Percentiles rank a stretch among this genome's conserved stretches.
phyloP scores from a whole-genome alignment of 495 filamentous ascomycete species.

The Xylaria curta region DNA sequence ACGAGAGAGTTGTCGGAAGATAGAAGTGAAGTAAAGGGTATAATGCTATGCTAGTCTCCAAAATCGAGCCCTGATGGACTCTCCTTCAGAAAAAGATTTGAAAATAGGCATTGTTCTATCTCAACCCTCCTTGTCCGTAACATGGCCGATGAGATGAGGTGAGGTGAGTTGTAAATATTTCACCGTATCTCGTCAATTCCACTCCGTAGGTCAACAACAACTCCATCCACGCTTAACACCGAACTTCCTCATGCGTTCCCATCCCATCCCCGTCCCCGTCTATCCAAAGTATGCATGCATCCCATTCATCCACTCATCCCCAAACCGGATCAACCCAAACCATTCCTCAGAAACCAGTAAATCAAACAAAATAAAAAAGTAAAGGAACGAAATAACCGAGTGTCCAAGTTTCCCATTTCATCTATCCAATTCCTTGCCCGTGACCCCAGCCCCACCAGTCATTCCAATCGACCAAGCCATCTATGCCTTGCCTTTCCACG shows the following conservation, averaged over 20 bases:
- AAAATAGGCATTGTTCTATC: neutral
- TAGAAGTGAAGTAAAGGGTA: conserved; percentile 19
- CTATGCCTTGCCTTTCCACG: neutral
- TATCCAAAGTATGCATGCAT: neutral
- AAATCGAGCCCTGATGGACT: neutral
- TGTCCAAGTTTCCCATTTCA: neutral
- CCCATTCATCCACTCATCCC: neutral
- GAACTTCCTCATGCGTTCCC: neutral
- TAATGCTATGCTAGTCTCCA: conserved; percentile 21
- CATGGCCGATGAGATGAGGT: neutral
- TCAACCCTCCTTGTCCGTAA: neutral
- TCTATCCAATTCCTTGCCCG: neutral
- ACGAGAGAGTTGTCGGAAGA: neutral
- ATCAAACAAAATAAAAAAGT: neutral
- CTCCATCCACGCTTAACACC: neutral
- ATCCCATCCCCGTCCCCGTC: neutral
- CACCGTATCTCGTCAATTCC: neutral
- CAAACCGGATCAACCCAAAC: neutral
- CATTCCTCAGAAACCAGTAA: neutral
- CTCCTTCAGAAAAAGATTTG: neutral
- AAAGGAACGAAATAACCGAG: neutral
- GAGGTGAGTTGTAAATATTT: neutral
- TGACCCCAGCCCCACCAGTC: neutral
- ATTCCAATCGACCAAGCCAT: neutral
- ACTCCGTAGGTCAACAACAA: neutral